These are phyloP conservation scores for Wallacemonas sp. DNA, from an alignment of 208 protist genomes.

Conservation along the genomic window DNA sequence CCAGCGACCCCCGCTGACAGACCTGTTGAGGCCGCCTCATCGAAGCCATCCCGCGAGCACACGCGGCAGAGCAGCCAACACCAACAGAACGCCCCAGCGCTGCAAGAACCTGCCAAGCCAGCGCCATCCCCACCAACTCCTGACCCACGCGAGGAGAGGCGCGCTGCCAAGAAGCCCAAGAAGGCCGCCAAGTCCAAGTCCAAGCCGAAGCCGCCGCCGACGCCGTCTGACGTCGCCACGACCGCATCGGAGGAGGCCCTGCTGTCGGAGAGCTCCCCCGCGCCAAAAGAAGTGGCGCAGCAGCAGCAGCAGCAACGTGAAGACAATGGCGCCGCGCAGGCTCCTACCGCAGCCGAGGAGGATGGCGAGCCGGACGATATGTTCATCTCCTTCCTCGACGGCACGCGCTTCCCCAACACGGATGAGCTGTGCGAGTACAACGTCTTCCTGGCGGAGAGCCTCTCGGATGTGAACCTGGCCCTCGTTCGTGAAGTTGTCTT, in stretches of 20 bases:
- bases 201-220: conserved; percentile 4
- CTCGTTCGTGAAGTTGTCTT: conserved; percentile 64
- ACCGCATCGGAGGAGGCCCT: conserved; percentile 8
- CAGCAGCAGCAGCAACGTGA: background rate
- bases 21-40: background rate
- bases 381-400: conserved; percentile 74
- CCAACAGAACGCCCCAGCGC: no score
- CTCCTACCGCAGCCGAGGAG: background rate
- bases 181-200: background rate
- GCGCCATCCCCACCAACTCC: no score
- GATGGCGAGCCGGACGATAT: conserved; percentile 18
- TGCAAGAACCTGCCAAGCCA: no score
- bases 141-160: no score
- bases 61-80: conserved; percentile 3
- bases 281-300: background rate
- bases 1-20: background rate
- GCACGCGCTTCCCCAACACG: conserved; percentile 64
- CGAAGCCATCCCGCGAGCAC: background rate
- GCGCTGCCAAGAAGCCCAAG: background rate
- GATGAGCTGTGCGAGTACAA: conserved; percentile 77
- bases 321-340: background rate
- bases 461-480: conserved; percentile 74
- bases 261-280: background rate
- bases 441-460: conserved; percentile 57
- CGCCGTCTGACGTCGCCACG: conserved; percentile 8